A percentile compares a stretch with the other conserved stretches of the same genome.
Evolutionary conservation across 768 basidiomycete genomes (phyloP).

Genomic region (Russula griseocarnosa): DNA sequence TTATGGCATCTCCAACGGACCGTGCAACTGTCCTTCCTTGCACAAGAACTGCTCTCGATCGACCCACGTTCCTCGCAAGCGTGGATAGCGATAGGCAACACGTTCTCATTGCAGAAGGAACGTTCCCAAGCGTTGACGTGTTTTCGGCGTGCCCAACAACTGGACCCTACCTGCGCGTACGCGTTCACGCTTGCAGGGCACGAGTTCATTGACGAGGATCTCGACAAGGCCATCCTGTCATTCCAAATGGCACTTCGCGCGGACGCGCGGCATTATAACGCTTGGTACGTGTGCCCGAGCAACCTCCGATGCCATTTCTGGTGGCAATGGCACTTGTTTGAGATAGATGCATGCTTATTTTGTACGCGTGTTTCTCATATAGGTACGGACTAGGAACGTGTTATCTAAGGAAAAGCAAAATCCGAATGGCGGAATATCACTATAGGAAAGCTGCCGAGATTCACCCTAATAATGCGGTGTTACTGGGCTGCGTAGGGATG

Average conservation of each 20-base stretch:
- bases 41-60: conserved; percentile 86
- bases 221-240: conserved; percentile 86
- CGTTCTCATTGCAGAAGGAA: conserved; percentile 93
- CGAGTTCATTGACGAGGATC: conserved; percentile 93
- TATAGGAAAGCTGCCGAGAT: conserved; percentile 89
- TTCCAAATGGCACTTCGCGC: conserved; percentile 90
- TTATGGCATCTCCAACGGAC: conserved; percentile 90
- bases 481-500: conserved; percentile 94
- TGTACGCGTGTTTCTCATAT: conserved; percentile 26
- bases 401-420: conserved; percentile 91
- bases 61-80: conserved; percentile 78
- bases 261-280: conserved; percentile 94
- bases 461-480: conserved; percentile 92
- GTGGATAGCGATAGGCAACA: conserved; percentile 96
- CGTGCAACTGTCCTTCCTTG: conserved; percentile 84
- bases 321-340: conserved; percentile 6
- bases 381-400: conserved; percentile 99
- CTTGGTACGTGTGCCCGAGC: conserved; percentile 64
- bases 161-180: conserved; percentile 90
- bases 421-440: conserved; percentile 92
- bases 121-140: conserved; percentile 89
- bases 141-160: conserved; percentile 85
- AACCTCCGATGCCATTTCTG: conserved; percentile 21
- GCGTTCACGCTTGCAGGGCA: conserved; percentile 96
- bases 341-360: conserved; percentile 24